Evolutionary conservation across 2,329 filamentous ascomycete genomes (phyloP), one percentile per base, ranked within the genome.

Genomic region (Colletotrichum sp.): DNA sequence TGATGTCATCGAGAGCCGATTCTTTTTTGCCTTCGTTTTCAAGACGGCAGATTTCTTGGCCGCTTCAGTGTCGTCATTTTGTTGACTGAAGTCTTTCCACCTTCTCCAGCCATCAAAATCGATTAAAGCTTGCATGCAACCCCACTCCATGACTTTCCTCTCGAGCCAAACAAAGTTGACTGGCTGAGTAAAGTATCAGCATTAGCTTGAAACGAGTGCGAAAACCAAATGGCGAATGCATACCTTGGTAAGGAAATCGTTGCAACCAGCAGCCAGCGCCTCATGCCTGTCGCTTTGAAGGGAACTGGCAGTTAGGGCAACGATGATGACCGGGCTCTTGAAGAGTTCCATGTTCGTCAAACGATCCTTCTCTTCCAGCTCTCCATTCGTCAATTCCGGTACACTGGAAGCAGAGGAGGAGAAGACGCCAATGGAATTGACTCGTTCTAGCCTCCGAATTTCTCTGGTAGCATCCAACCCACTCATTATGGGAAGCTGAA

Each of bases 121-220:
- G 81, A 99, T 99, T 28, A 99, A 90, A 12, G 97, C 97, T 87
- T 99, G 97, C 97, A 99, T 99, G 88, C 97, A 99, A 72, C 97
- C 97, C 97, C 97, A 99, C 89, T 99, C 97, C 87, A 98, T 98
- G 80, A 99, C 96, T 85, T 99, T 99, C 74, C 96, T 93, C 84
- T 98, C 95, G 30, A 99, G 91, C 96, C 96, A 99, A 76, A 98
- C 94, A 82, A 98, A 98, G 84, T 98, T 98, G 79, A 99, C 96
- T 24, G 97, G 97, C 95, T 98, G 82, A 59, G 13, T 28, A 36
- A 5, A 55, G 16, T 12, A 63, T 82, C 71, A 81, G 78, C 21
- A 77, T n/a, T 7, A 21, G 63, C 71, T 76, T 21, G 55, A 39
- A 6, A 26, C 6, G 28, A 28, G 8, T 16, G n/a, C 30, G 26